phyloP scores from a whole-genome alignment of 331 rosid species.

The Quercus lobata region DNA sequence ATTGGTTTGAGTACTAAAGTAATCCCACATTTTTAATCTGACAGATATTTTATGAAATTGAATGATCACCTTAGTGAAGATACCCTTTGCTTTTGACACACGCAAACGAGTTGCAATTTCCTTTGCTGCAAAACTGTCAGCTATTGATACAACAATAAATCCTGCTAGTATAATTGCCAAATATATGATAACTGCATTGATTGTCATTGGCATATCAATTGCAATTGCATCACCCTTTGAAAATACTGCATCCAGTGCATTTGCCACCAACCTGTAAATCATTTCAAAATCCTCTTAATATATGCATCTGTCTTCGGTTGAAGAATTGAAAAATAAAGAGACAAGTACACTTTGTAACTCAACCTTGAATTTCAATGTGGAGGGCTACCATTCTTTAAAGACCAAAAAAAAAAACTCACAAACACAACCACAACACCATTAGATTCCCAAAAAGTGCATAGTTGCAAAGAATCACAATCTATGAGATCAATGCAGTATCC shows the following conservation, averaged over 20 bases:
- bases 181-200: slow-evolving; percentile 68
- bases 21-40: not conserved
- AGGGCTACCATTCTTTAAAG: not conserved
- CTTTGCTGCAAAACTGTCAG: slow-evolving; percentile 81
- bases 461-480: not conserved
- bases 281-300: not conserved
- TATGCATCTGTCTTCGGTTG: no score
- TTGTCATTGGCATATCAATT: slow-evolving; percentile 92
- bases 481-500: not conserved
- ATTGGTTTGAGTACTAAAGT: not conserved
- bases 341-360: not conserved
- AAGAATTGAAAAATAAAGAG: no score
- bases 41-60: not conserved
- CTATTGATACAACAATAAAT: slow-evolving; percentile 78
- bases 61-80: slow-evolving; percentile 73
- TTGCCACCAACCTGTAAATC: slow-evolving; percentile 68
- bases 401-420: no score
- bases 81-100: slow-evolving; percentile 67
- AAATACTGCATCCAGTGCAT: slow-evolving; percentile 58
- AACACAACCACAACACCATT: not conserved
- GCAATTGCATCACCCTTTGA: slow-evolving; percentile 91
- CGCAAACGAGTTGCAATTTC: slow-evolving; percentile 79
- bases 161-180: slow-evolving; percentile 81
- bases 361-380: not conserved
- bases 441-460: not conserved